These are phyloP conservation scores for Lavandula angustifolia DNA, from an alignment of 257 asterid genomes.

Conservation along the genomic window DNA sequence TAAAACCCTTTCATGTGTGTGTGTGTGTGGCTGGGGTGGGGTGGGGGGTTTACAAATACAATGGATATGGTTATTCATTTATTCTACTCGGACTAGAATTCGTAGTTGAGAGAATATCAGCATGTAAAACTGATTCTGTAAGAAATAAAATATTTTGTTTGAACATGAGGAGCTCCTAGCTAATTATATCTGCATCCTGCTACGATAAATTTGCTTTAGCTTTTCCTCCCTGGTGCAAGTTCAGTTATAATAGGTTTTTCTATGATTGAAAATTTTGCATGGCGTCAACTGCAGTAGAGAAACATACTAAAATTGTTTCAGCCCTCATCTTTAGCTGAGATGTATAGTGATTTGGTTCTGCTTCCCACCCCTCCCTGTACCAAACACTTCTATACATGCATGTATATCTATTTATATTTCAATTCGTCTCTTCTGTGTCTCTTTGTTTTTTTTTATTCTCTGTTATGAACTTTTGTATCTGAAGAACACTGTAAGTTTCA, in stretches of 20 bases:
- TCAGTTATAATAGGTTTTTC: constrained; percentile 1
- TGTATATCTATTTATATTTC: neutral
- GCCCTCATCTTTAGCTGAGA: neutral
- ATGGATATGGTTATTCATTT: neutral
- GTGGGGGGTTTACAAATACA: no score
- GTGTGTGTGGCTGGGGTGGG: neutral
- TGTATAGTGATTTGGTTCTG: no score
- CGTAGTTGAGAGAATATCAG: neutral
- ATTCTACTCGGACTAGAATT: neutral
- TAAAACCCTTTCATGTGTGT: neutral
- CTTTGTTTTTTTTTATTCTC: neutral
- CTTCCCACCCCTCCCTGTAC: neutral
- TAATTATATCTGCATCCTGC: no score
- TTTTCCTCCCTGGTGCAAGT: neutral
- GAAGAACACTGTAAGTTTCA: constrained; percentile 36
- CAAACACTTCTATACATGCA: neutral
- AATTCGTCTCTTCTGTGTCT: neutral
- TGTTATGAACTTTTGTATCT: neutral
- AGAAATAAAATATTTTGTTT: no score
- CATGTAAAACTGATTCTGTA: no score
- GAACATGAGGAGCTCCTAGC: no score
- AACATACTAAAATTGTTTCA: constrained; percentile 2
- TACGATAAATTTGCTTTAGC: neutral
- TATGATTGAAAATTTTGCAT: constrained; percentile 2
- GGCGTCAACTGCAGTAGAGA: constrained; percentile 2